Conservation (phyloP, 768 basidiomycete genomes). For the Podaxis sp. region DNA sequence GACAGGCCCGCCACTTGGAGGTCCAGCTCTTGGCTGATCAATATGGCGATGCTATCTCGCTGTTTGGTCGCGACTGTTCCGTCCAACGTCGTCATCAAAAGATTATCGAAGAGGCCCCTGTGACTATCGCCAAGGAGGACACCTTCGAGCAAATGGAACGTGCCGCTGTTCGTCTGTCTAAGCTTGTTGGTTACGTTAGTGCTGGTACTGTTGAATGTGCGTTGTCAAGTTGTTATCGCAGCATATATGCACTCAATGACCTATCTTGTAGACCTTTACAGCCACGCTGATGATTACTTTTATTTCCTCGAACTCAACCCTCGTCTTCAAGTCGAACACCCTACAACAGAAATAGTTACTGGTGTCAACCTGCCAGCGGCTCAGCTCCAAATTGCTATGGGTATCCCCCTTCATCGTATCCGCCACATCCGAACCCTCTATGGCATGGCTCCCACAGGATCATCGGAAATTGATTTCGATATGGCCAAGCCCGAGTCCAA, state of each 20-base stretch:
- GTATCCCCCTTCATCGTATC: constrained; percentile 92
- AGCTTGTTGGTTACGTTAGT: constrained; percentile 97
- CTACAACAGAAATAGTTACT: constrained; percentile 99
- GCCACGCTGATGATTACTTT: constrained; percentile 89
- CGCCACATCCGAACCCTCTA: constrained; percentile 95
- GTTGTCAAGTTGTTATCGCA: constrained; percentile 23
- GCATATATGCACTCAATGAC: constrained; percentile 9
- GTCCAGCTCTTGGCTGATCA: constrained; percentile 98
- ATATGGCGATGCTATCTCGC: constrained; percentile 97
- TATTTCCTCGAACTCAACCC: constrained; percentile 99
- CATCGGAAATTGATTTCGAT: constrained; percentile 96
- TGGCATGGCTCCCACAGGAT: constrained; percentile 86
- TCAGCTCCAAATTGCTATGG: constrained; percentile 98
- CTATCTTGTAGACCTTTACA: constrained; percentile 77
- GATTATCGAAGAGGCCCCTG: constrained; percentile 99
- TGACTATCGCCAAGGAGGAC: constrained; percentile 91
- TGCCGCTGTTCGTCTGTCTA: constrained; percentile 98
- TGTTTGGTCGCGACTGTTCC: constrained; percentile 99
- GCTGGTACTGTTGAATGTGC: constrained; percentile 98
- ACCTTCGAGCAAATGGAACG: constrained; percentile 98
- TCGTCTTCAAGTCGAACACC: constrained; percentile 99
- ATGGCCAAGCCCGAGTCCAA: constrained; percentile 87
- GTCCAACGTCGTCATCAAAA: constrained; percentile 99
- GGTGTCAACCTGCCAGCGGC: constrained; percentile 98
- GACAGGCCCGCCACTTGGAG: constrained; percentile 95